Conservation (phyloP, 139 green algal genomes). For the Chlorella vulgaris region DNA sequence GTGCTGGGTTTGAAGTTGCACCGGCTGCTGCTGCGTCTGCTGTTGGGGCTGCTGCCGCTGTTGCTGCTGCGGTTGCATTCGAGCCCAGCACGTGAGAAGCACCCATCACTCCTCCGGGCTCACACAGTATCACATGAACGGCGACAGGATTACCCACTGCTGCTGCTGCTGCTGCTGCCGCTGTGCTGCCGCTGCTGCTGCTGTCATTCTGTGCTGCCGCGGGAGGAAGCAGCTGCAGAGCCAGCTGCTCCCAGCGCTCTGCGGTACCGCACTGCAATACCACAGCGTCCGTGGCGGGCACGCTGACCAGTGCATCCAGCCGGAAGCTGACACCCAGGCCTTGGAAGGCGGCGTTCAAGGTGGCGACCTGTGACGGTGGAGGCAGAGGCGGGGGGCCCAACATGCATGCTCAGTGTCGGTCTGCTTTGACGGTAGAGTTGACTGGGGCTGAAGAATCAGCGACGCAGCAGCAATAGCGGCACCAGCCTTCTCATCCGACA, state of each 20-base stretch:
- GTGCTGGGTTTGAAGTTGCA: too few species aligned
- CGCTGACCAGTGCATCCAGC: neutral
- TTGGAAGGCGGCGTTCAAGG: neutral
- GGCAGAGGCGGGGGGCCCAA: neutral
- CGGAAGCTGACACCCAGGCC: neutral
- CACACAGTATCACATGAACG: constrained; percentile 40
- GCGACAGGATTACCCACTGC: neutral
- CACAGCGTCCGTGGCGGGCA: neutral
- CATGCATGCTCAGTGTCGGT: neutral
- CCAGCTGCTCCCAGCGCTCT: neutral
- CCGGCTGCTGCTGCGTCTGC: neutral
- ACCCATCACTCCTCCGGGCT: constrained; percentile 33
- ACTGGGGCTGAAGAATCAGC: too few species aligned
- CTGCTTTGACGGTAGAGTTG: too few species aligned
- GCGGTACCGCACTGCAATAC: neutral
- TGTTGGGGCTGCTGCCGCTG: too few species aligned
- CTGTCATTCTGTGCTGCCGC: neutral
- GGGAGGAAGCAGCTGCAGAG: neutral
- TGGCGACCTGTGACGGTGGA: neutral
- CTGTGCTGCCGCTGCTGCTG: neutral
- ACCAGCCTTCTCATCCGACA: too few species aligned
- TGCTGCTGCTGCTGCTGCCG: neutral
- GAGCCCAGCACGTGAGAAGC: constrained; percentile 9
- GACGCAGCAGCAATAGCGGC: too few species aligned
- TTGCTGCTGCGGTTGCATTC: neutral